phyloP scores from a whole-genome alignment of 1,284 basidiomycete genomes.

The Termitomyces sp. region DNA sequence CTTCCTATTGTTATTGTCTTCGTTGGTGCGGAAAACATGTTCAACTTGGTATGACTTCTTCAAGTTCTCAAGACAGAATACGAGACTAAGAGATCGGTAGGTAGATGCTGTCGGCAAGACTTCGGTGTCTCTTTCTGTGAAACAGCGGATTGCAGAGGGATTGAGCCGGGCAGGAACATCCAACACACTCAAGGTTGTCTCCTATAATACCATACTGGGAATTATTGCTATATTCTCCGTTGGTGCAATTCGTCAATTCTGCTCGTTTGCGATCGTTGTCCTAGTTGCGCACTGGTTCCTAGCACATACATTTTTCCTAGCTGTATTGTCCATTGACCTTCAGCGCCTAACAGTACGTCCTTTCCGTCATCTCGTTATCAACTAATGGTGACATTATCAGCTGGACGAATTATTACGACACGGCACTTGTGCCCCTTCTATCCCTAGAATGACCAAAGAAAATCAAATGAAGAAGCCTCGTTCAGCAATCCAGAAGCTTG shows the following conservation, averaged over 20 bases:
- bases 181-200: constrained; percentile 87
- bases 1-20: constrained; percentile 94
- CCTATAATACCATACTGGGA: constrained; percentile 81
- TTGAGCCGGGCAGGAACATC: constrained; percentile 84
- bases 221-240: constrained; percentile 74
- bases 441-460: constrained; percentile 18
- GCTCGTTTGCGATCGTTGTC: constrained; percentile 89
- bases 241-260: constrained; percentile 89
- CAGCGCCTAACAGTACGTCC: constrained; percentile 75
- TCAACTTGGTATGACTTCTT: constrained; percentile 66
- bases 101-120: constrained; percentile 89
- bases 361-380: background rate
- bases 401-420: constrained; percentile 75
- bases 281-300: constrained; percentile 95
- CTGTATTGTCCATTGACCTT: constrained; percentile 87
- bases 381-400: constrained; percentile 29
- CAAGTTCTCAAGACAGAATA: constrained; percentile 5
- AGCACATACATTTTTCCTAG: constrained; percentile 88
- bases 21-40: constrained; percentile 97
- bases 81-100: constrained; percentile 30
- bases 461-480: constrained; percentile 28
- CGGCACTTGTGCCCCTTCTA: constrained; percentile 39
- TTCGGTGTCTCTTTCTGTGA: constrained; percentile 85
- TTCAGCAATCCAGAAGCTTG: constrained; percentile 41
- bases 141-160: constrained; percentile 88